Evolutionary conservation across 371 early-diverging fungal genomes (phyloP).

Genomic region (Mucor irregularis): DNA sequence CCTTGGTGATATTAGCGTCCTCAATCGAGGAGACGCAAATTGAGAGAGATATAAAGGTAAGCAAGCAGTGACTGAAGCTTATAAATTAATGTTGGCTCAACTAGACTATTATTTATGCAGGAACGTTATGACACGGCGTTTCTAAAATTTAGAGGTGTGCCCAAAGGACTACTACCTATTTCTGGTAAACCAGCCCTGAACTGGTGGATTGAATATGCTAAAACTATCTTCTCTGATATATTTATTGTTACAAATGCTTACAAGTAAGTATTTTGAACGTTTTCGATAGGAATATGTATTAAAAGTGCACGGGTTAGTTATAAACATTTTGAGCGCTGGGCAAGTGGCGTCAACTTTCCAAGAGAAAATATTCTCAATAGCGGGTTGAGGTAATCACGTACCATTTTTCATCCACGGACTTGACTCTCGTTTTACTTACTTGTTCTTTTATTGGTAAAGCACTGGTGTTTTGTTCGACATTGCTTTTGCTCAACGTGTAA

Average conservation of each 20-base stretch:
- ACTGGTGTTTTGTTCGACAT: constrained; percentile 37
- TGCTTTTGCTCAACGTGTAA: constrained; percentile 44
- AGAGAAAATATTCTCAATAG: constrained; percentile 38
- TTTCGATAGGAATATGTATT: neutral
- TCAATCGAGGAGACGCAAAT: constrained; percentile 10
- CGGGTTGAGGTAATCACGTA: constrained; percentile 37
- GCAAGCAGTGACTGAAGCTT: no score
- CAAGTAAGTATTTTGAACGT: constrained; percentile 27
- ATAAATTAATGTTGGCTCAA: neutral
- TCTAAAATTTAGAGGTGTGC: constrained; percentile 34
- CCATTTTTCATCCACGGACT: neutral
- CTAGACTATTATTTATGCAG: neutral
- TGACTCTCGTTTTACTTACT: neutral
- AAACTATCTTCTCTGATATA: constrained; percentile 19
- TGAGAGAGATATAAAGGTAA: constrained; percentile 19
- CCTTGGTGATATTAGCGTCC: constrained; percentile 21
- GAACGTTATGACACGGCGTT: constrained; percentile 21
- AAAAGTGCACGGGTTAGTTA: constrained; percentile 24
- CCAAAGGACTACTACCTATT: constrained; percentile 44
- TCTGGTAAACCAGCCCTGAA: constrained; percentile 43
- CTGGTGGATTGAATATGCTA: constrained; percentile 38
- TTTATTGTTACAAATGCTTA: constrained; percentile 49
- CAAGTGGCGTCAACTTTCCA: constrained; percentile 36
- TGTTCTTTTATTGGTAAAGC: constrained; percentile 13
- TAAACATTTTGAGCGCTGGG: constrained; percentile 51